Evolutionary conservation across 345 rosid species (phyloP).

Genomic region (Syzygium jambos): DNA sequence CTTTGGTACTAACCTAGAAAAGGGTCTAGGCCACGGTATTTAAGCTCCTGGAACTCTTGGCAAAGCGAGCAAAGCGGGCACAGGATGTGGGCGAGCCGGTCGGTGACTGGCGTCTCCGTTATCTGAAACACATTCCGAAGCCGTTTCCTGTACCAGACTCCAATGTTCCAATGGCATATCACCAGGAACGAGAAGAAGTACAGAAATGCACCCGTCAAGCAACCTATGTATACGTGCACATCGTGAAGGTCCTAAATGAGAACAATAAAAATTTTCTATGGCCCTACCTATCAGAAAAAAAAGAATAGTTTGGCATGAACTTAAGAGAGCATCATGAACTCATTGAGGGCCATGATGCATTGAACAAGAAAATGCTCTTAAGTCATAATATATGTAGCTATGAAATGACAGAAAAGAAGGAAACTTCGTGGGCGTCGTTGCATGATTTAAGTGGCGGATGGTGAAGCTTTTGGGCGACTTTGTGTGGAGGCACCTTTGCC

Average conservation of each 20-base stretch:
- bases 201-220: not conserved
- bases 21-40: not conserved
- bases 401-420: no score
- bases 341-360: not conserved
- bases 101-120: not conserved
- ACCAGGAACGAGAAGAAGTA: not conserved
- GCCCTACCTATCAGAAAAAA: not conserved
- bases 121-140: not conserved
- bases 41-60: slow-evolving; percentile 9
- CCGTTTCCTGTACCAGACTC: not conserved
- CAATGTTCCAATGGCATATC: not conserved
- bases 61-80: slow-evolving; percentile 1
- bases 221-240: not conserved
- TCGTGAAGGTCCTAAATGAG: not conserved
- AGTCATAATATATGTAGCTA: no score
- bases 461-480: no score
- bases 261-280: not conserved
- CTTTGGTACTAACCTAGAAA: not conserved
- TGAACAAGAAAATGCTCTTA: no score
- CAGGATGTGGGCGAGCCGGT: not conserved
- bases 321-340: not conserved
- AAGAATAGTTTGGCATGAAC: no score
- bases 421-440: not conserved
- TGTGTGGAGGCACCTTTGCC: no score
- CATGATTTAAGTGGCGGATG: not conserved